Base-by-base conservation (phyloP, 2,329 filamentous ascomycete species). In the Cryphonectria parasitica region DNA sequence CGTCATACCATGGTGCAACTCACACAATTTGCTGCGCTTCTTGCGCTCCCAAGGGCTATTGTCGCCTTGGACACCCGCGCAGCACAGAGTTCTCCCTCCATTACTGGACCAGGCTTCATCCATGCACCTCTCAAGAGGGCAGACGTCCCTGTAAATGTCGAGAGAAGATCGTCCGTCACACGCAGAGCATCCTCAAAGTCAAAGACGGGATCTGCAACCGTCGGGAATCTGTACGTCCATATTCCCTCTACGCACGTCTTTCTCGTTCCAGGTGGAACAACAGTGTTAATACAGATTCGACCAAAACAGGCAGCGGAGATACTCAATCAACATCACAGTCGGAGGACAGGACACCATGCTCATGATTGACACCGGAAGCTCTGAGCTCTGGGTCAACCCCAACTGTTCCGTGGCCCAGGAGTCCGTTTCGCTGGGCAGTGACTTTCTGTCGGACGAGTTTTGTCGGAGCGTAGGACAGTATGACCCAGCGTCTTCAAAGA, bases 311-410 rank as follows among this genome's bases (percentile, higher is more conserved):
- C 58, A 62, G 19, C 58, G 58, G 3, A 62, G 58, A 62, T 62
- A 62, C 34, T 2, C 31, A 1, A 41, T 62, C n/a, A 62, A 62
- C n/a, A 34, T 62, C 19, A 62, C 58, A 6, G 34, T 62, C 34
- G 58, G 58, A 13, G 58, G 58, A 62, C 58, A 62, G 22, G 58
- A 62, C 2, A 39, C 31, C 34, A 22, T 31, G 19, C 58, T 62
- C 17, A 41, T 41, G 36, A 41, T 62, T 3, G 58, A 62, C 36
- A 62, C 58, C 22, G 58, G 58, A 5, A 62, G 58, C 13, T 41
- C 8, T 10, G 58, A 62, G n/a, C 58, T 62, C 36, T 62, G 58
- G 58, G 58, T 62, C 19, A 41, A 39, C 36, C 58, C 58, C 6
- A 25, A 36, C 8, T 62, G 58, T 34, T 39, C 58, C 19, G 0